Evolutionary conservation across 2,329 filamentous ascomycete species (phyloP), one percentile per base, ranked within the genome.

Genomic region (Fusarium illudens): DNA sequence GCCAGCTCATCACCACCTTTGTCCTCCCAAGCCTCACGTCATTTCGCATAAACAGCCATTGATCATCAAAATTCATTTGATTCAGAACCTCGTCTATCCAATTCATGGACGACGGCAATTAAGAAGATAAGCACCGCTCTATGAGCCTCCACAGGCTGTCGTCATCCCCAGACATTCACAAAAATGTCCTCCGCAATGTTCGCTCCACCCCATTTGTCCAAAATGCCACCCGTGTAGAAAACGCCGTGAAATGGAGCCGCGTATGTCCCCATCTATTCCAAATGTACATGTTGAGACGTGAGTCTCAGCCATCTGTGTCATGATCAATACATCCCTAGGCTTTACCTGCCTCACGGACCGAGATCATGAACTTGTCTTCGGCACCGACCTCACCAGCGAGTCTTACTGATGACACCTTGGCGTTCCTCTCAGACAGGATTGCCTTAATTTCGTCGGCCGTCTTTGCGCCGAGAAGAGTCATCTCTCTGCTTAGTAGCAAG

Each of bases 401-500:
- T 12, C 75, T 76, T 4, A 71, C 76, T 19, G 77, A 77, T 27
- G 73, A 70, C 57, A 65, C 71, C 42, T 72, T 74, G 19, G 72
- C 69, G 25, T 75, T 76, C 29, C 63, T 76, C 68, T 53, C 77
- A 59, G 44, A 81, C 73, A 60, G 69, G 22, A 84, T 75, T 2
- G 75, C 71, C 57, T 77, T 77, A 6, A 87, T 79, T 51, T 87
- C 85, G 0, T 76, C 77, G 0, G 78, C 71, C 3, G 77, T 83
- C 67, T 79, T 81, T 11, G 83, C 79, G 9, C 82, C 80, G 1
- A 88, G 79, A 3, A 89, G 76, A 1, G 80, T 74, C 78, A 85
- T 85, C 71, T 88, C 86, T 17, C 80, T 81, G 29, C 82, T 80
- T 6, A 86, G 70, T 19, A 96, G 77, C 17, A 92, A 81, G 0